Conservation (phyloP, 148 eudicot genomes). For the Talinum fruticosum region DNA sequence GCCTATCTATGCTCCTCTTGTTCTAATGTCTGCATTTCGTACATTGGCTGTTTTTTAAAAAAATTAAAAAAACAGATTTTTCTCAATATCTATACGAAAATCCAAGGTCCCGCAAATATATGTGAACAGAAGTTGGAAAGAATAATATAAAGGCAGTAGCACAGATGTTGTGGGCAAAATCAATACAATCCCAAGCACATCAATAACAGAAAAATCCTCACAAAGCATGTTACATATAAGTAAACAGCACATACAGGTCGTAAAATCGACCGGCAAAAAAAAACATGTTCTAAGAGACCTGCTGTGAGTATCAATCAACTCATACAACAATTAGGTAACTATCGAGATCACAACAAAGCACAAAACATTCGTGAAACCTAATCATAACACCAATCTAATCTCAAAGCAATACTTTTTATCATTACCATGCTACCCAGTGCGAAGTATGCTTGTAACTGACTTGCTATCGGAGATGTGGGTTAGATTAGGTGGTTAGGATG, state of each 20-base stretch:
- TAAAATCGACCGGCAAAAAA: neutral
- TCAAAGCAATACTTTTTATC: neutral
- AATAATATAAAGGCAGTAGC: too few species aligned
- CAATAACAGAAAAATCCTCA: neutral
- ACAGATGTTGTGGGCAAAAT: too few species aligned
- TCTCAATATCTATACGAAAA: too few species aligned
- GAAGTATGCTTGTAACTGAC: neutral
- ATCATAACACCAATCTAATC: neutral
- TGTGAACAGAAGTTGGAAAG: too few species aligned
- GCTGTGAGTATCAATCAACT: neutral
- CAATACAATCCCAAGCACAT: neutral
- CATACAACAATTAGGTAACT: neutral
- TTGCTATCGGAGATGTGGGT: neutral
- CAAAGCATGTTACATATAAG: neutral
- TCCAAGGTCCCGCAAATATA: too few species aligned
- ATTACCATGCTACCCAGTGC: neutral
- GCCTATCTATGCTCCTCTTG: too few species aligned
- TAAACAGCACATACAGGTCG: neutral
- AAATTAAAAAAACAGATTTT: too few species aligned
- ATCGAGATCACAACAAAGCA: neutral
- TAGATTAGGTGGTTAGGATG: slow-evolving; percentile 37
- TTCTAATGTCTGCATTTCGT: too few species aligned
- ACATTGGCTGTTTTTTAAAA: too few species aligned
- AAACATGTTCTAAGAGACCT: neutral
- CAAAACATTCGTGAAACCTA: neutral